phyloP scores from a whole-genome alignment of 1,284 basidiomycete species.

The Ceratobasidium sp. region DNA sequence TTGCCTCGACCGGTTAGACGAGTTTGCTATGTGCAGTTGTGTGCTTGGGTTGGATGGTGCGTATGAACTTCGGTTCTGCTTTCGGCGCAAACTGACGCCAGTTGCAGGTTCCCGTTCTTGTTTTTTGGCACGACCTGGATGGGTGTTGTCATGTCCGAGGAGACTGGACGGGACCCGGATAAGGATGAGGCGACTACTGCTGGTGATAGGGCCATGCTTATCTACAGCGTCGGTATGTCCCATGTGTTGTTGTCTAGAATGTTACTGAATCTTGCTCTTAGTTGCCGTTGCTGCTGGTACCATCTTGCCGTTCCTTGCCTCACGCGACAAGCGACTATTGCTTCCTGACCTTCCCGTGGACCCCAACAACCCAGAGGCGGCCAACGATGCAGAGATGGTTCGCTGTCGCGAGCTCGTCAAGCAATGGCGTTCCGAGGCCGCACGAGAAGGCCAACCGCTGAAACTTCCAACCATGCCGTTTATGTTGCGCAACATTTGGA shows the following conservation, averaged over 20 bases:
- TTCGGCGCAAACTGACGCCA: background rate
- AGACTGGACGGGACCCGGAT: slow-evolving; percentile 74
- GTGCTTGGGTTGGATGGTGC: slow-evolving; percentile 91
- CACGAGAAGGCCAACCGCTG: slow-evolving; percentile 71
- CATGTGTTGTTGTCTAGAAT: too few relatives aligned
- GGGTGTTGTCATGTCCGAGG: slow-evolving; percentile 87
- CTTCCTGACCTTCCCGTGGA: slow-evolving; percentile 47
- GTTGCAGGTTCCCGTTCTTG: slow-evolving; percentile 85
- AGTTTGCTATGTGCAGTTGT: slow-evolving; percentile 90
- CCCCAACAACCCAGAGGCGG: slow-evolving; percentile 57
- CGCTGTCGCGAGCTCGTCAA: slow-evolving; percentile 74
- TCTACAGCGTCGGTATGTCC: slow-evolving; percentile 82
- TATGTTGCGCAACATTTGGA: slow-evolving; percentile 92
- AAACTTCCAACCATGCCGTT: slow-evolving; percentile 85
- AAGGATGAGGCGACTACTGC: slow-evolving; percentile 81
- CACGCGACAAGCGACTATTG: slow-evolving; percentile 78
- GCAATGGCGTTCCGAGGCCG: slow-evolving; percentile 83
- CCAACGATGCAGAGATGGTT: slow-evolving; percentile 67
- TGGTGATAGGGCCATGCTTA: slow-evolving; percentile 88
- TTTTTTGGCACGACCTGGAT: slow-evolving; percentile 95
- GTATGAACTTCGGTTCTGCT: slow-evolving; percentile 45
- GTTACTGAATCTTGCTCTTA: slow-evolving; percentile 49
- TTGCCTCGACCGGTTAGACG: slow-evolving; percentile 84
- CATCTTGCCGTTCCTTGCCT: slow-evolving; percentile 81
- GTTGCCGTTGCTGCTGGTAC: slow-evolving; percentile 86